Base-by-base conservation (phyloP, 2,329 filamentous ascomycete species). In the Fusarium sulawesiense region DNA sequence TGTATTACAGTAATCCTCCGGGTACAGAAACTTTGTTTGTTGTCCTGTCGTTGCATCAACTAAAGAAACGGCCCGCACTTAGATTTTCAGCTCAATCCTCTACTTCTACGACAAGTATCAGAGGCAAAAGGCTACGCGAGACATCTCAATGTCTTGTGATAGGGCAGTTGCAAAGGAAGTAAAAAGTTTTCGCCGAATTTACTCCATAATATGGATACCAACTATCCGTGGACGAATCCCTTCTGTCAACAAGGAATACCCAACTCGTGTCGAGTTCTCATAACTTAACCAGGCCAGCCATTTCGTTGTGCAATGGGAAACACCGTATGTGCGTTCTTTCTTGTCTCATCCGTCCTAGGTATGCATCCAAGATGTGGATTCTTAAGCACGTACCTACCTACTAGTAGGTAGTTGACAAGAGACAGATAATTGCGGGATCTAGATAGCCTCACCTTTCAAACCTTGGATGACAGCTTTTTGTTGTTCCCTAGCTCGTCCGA, bases 361-460 rank as follows among this genome's bases (percentile, higher is more conserved):
- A 23, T 46, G 48, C 20, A 18, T 57, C 37, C 20, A 44, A 47
- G 10, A 46, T 65, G 48, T 56, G 47, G 34, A 54, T n/a, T 48
- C 49, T 58, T 30, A 30, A 60, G 30, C 48, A 46, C 54, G 34
- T 42, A 21, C 25, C 18, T 37, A 27, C 23, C n/a, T 18, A 27
- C 27, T 9, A 25, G 23, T 30, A 14, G 29, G 29, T 30, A 13
- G 14, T 40, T 45, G 32, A 61, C 44, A 53, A 68, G 44, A 42
- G 44, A 57, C 20, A 60, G 46, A 21, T 45, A 30, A 46, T 47
- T 32, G 32, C 37, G 64, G 64, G 42, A 32, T 56, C 60, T 32
- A 30, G 56, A 71, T 71, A 62, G 60, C 68, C 60, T 71, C 68
- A 47, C 29, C 27, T 53, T 68, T 44, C 20, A 14, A 64, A 29